A percentile compares a stretch with the other conserved stretches of the same genome.
phyloP scores from a whole-genome alignment of 2,329 filamentous ascomycete genomes.

The Colletotrichum sp. region DNA sequence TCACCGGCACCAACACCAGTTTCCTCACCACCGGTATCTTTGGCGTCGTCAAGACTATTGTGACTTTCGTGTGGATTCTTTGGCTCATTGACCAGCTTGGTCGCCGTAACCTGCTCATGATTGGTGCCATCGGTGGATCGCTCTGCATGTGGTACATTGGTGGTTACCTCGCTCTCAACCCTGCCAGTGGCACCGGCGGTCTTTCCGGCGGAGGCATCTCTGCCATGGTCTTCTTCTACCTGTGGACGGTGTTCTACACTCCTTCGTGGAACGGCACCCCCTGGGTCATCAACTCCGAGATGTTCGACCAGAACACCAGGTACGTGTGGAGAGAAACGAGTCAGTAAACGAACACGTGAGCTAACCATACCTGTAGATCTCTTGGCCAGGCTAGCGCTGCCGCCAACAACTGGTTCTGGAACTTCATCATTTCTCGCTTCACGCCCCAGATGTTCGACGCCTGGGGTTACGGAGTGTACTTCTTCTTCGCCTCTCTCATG shows the following conservation, averaged over 20 bases:
- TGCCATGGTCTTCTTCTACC: slow-evolving; percentile 75
- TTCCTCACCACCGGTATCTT: slow-evolving; percentile 75
- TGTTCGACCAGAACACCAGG: slow-evolving; percentile 69
- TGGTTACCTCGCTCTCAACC: slow-evolving; percentile 54
- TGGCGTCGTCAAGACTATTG: slow-evolving; percentile 74
- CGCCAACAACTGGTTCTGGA: slow-evolving; percentile 76
- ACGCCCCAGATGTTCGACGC: slow-evolving; percentile 68
- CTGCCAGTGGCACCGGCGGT: slow-evolving; percentile 32
- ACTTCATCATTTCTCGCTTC: slow-evolving; percentile 73
- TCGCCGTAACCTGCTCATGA: slow-evolving; percentile 65
- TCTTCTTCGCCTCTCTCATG: slow-evolving; percentile 72
- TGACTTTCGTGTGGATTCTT: slow-evolving; percentile 74
- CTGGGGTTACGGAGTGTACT: slow-evolving; percentile 69
- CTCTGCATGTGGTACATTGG: slow-evolving; percentile 67
- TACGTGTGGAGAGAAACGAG: not conserved
- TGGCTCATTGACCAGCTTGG: slow-evolving; percentile 68
- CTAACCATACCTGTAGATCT: slow-evolving; percentile 34
- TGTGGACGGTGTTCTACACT: slow-evolving; percentile 75
- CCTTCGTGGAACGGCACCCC: slow-evolving; percentile 76
- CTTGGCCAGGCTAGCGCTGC: slow-evolving; percentile 76
- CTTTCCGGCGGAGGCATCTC: slow-evolving; percentile 55
- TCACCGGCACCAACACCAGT: slow-evolving; percentile 48
- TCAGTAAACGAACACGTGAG: not conserved
- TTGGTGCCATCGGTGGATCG: slow-evolving; percentile 62
- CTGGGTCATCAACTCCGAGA: slow-evolving; percentile 79